Base-by-base conservation (phyloP, 2,329 filamentous ascomycete species). In the Colletotrichum sp. region DNA sequence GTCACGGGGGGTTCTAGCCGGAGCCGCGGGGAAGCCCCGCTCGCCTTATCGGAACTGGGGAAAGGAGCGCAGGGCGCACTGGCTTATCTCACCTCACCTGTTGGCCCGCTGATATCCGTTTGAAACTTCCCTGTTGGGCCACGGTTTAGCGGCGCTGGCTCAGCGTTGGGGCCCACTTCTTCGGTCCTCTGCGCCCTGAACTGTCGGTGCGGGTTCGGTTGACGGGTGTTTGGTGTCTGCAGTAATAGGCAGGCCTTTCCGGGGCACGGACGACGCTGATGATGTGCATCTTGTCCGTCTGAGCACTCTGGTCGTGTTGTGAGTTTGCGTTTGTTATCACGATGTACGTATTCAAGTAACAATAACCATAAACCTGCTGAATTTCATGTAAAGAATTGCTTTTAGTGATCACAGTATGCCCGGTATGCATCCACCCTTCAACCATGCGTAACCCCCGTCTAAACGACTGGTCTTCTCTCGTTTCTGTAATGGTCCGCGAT, bases 401-500 rank as follows among this genome's bases (percentile, higher is more conserved):
- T 71, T 74, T 62, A 24, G 26, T 59, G 34, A 59, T 61, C 71
- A 58, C 26, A 16, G 26, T 21, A 36, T 67, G 43, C 38, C 69
- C 73, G 7, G 58, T n/a, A 56, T 67, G 36, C 48, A 14, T 43
- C 32, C 28, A 38, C 13, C 34, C 34, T 38, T 12, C 38, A 36
- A 21, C 10, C 26, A 28, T 73, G 34, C 5, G 5, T 16, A 16
- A 16, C 16, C 34, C 28, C 14, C 14, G 18, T 52, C 30, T 55
- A 75, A 21, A 21, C 55, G n/a, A 36, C 18, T 14, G 78, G 77
- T 55, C 80, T 80, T 26, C 81, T 78, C 74, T 86, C 82, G 67
- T 83, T 82, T 3, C 90, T 86, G 78, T 89, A 97, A 81, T 96
- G 94, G 7, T 95, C 95, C 0, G 97, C 97, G 63, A 99, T 93